Base-by-base conservation (phyloP, 2,329 filamentous ascomycete species). In the Botrytis tulipae region DNA sequence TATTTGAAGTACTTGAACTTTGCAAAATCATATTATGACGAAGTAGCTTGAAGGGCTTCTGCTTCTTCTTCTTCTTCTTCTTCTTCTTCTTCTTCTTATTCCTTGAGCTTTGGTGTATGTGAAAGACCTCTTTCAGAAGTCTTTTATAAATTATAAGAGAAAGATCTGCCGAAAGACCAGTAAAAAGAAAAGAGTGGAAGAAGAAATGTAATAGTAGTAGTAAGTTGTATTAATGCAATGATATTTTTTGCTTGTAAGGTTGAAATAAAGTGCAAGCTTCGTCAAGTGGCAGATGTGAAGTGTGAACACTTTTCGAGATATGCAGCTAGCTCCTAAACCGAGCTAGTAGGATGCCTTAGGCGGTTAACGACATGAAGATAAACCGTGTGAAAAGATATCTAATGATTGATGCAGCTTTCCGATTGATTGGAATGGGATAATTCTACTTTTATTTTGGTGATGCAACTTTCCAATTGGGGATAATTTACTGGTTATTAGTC, bases 281-380 rank as follows among this genome's bases (percentile, higher is more conserved):
- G 25, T n/a, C 25, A 40, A 51, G 22, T 51, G 48, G 25, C 48
- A n/a, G 51, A n/a, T 29, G n/a, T 54, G 51, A 18, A 57, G 60
- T 61, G 59, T 62, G 37, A 62, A 62, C 60, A 62, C 35, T 62
- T 62, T 57, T 62, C 35, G 25, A 62, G 7, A 62, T 62, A 62
- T 62, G 60, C 60, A 63, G 48, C 48, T 54, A 54, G 25, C 5
- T 54, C 25, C 37, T 22, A 42, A 42, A 44, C 9, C 22, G 37
- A 44, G 37, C 61, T 63, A 63, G 25, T 10, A 12, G 16, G 4
- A 29, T 63, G 37, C 61, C 37, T 63, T 44, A 63, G 61, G 61
- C 61, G 37, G 25, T 63, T 7, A 44, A 63, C 35, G 37, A 42
- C 60, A 37, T 18, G 22, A 40, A 40, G 22, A n/a, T 40, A 40